Base-by-base conservation (phyloP, 257 asterid species). In the Nicotiana tomentosiformis region DNA sequence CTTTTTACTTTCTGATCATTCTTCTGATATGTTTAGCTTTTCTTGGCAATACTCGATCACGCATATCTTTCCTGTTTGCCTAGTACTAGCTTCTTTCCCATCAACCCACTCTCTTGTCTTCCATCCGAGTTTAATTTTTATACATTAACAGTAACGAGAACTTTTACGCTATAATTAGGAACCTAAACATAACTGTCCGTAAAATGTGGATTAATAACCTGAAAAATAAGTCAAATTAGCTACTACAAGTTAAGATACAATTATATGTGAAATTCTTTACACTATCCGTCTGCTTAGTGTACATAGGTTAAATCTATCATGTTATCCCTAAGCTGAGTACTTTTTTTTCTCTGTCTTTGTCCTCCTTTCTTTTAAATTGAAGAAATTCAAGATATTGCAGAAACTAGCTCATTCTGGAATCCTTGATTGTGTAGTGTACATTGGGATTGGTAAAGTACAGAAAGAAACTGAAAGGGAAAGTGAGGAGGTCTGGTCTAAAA, bases 11-110 rank as follows among this genome's bases (percentile, higher is more conserved):
- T 74, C 80, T 74, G 43, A 61, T 15, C 64, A 49, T 74, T 55
- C 64, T 74, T 14, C 80, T 74, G 43, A 14, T 26, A n/a, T 74
- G 80, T 74, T 49, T 74, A 51, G 16, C 80, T 74, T 74, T 74
- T 5, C 80, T 51, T 49, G 64, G 64, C 7, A 49, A 74, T 74
- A 2, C 35, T 74, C 26, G 62, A 26, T 74, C 43, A 74, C 16
- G 29, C 64, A 26, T 23, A 74, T 74, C 80, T 26, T 74, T 74
- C 26, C 64, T 74, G 62, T 74, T 74, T 26, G 64, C 80, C 80
- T 49, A 26, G 15, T 74, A 8, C 64, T 49, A 74, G 26, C 80
- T 26, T 17, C 62, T 49, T 26, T 26, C 39, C 43, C 43, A 74
- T 49, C 43, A 14, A 3, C 62, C 62, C 35, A 49, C 64, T 32